A percentile compares a stretch with the other conserved stretches of the same genome.
phyloP scores from a whole-genome alignment of 108 stramenopile genomes.

The Pseudonitzschia multiseries region DNA sequence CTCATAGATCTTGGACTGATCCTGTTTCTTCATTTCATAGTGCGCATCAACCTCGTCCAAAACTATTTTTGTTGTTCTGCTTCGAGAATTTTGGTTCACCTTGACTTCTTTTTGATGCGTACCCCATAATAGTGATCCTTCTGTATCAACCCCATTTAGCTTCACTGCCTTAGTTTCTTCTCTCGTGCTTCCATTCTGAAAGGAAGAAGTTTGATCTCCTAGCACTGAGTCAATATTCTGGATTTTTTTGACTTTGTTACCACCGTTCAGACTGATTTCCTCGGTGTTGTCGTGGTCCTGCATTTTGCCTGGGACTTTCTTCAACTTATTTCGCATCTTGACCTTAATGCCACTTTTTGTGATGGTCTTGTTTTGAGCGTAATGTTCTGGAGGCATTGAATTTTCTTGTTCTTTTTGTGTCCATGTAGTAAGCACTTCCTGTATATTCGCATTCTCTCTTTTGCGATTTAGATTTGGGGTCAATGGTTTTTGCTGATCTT shows the following conservation, averaged over 20 bases:
- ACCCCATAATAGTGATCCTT: background rate
- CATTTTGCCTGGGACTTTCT: background rate
- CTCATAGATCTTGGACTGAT: background rate
- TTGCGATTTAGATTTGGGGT: background rate
- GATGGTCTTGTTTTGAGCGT: background rate
- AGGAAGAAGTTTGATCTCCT: background rate
- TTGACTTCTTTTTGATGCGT: background rate
- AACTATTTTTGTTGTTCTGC: background rate
- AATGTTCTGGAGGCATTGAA: background rate
- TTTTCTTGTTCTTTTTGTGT: constrained; percentile 3
- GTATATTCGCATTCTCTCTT: background rate
- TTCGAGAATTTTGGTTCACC: background rate
- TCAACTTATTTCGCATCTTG: too few relatives aligned
- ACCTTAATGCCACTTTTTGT: background rate
- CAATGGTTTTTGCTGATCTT: background rate
- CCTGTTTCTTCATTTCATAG: background rate
- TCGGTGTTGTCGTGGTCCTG: background rate
- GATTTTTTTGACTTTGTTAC: background rate
- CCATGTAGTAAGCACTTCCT: constrained; percentile 8
- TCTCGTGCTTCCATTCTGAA: background rate
- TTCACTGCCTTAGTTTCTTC: background rate
- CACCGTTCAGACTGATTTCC: background rate
- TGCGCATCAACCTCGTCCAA: background rate
- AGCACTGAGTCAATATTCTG: background rate
- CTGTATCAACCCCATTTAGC: background rate